These are phyloP conservation scores for Lepiota venenata DNA, from an alignment of 768 basidiomycete genomes.

Conservation along the genomic window DNA sequence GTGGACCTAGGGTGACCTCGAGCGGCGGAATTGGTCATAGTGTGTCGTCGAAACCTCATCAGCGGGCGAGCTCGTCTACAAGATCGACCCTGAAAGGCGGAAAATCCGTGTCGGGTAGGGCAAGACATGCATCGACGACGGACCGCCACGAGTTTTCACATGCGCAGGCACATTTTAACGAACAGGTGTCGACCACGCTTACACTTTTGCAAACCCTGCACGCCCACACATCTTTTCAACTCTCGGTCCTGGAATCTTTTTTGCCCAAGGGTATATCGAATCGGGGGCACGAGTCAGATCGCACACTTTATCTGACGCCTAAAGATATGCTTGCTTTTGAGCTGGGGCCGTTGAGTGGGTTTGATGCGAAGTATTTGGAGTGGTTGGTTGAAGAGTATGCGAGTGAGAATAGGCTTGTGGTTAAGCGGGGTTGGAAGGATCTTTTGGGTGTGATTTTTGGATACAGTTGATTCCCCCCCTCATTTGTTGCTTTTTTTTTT, in stretches of 20 bases:
- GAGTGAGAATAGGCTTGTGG: conserved; percentile 25
- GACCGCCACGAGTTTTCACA: conserved; percentile 15
- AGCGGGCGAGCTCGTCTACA: conserved; percentile 20
- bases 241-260: conserved; percentile 41
- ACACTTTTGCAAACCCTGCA: conserved; percentile 68
- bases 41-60: background rate
- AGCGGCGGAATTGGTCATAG: conserved; percentile 17
- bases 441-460: conserved; percentile 44
- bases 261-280: conserved; percentile 20
- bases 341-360: conserved; percentile 66
- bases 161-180: conserved; percentile 21
- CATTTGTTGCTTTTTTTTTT: background rate
- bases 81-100: conserved; percentile 39
- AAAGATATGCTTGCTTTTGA: conserved; percentile 67
- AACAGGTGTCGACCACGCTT: conserved; percentile 42
- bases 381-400: conserved; percentile 73
- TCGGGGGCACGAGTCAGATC: background rate
- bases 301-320: conserved; percentile 43
- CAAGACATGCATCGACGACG: conserved; percentile 30
- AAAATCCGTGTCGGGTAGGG: conserved; percentile 46
- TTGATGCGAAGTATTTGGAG: conserved; percentile 74
- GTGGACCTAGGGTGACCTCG: conserved; percentile 39
- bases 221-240: conserved; percentile 56
- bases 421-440: conserved; percentile 51
- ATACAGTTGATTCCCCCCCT: conserved; percentile 26